Base-by-base conservation (phyloP, 2,329 filamentous ascomycete genomes). In the Aspergillus oerlinghausenensis region DNA sequence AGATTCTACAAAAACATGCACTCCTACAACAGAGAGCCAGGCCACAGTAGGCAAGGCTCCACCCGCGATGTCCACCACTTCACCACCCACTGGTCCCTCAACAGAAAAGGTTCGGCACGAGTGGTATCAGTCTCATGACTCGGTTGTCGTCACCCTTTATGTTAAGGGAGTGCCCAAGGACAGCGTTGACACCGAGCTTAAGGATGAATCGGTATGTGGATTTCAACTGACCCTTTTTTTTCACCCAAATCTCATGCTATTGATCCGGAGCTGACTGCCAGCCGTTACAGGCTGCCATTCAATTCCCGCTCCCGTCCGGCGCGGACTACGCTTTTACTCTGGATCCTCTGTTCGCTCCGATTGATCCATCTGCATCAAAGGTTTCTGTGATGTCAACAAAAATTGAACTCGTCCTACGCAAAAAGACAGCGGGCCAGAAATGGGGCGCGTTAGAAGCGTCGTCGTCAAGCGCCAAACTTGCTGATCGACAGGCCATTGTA, bases 371-470 rank as follows among this genome's bases (percentile, higher is more conserved):
- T 1, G 73, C 80, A 32, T 90, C 85, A 21, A 87, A 80, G 48
- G 84, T 78, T 63, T 82, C 79, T 1, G 82, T 95, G 54, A 87
- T 88, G 45, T 80, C 88, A 1, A 90, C 86, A 67, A 96, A 96
- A 71, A 81, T 96, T 54, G 92, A 96, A 71, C 77, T 96, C 40
- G 82, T 78, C 10, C 80, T 96, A 17, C 81, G 80, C 59, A 96
- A 96, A 73, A 77, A 80, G 43, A 79, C 72, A 1, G 73, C 82
- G 0, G 88, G 87, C 6, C 74, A 80, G 51, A 92, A 90, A 69
- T 94, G 90, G 90, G 72, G 80, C 26, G 67, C 74, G 1, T 75
- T 89, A 1, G 83, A 88, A 73, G 75, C 77, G 17, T 70, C 70
- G 17, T 67, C 71, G 49, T 61, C 67, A 21, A 55, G 65, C 50